A percentile compares a stretch with the other conserved stretches of the same genome.
Evolutionary conservation across 2,329 filamentous ascomycete genomes (phyloP).

Genomic region (Colletotrichum australisinense): DNA sequence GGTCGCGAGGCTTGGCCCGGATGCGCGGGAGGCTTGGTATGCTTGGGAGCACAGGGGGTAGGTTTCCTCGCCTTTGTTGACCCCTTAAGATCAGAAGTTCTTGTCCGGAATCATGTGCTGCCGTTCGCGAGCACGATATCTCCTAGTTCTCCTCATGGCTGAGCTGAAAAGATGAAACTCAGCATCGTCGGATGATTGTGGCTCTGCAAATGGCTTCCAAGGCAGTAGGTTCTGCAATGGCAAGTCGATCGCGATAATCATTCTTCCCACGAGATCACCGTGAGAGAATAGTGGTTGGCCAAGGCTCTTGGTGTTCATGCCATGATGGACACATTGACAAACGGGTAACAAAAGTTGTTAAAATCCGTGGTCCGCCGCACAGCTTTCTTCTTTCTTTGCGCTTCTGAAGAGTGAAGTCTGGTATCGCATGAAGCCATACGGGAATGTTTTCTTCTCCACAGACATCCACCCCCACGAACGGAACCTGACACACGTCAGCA

Average conservation of each 20-base stretch:
- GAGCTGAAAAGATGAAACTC: slow-evolving; percentile 19
- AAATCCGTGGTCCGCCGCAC: too few species aligned
- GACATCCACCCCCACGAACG: slow-evolving; percentile 12
- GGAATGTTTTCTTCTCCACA: slow-evolving; percentile 18
- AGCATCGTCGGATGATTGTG: neutral
- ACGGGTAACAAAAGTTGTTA: too few species aligned
- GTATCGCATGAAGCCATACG: slow-evolving; percentile 5
- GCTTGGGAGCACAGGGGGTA: slow-evolving; percentile 16
- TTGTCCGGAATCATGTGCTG: slow-evolving; percentile 19
- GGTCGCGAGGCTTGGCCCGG: slow-evolving; percentile 11
- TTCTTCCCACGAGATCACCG: neutral
- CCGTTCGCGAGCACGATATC: neutral
- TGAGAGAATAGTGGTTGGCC: too few species aligned
- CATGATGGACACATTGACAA: neutral
- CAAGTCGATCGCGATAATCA: neutral
- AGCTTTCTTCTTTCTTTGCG: neutral
- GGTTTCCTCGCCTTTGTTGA: neutral
- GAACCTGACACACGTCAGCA: slow-evolving; percentile 29
- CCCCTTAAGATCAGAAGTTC: slow-evolving; percentile 16
- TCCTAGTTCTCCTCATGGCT: neutral
- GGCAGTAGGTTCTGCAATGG: slow-evolving; percentile 1
- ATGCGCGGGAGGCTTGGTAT: slow-evolving; percentile 2
- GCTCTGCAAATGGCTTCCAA: neutral
- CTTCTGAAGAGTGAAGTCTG: neutral
- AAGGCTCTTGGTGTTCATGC: neutral